phyloP scores from a whole-genome alignment of 2,329 filamentous ascomycete genomes.

The Corniculantispora saksenae region DNA sequence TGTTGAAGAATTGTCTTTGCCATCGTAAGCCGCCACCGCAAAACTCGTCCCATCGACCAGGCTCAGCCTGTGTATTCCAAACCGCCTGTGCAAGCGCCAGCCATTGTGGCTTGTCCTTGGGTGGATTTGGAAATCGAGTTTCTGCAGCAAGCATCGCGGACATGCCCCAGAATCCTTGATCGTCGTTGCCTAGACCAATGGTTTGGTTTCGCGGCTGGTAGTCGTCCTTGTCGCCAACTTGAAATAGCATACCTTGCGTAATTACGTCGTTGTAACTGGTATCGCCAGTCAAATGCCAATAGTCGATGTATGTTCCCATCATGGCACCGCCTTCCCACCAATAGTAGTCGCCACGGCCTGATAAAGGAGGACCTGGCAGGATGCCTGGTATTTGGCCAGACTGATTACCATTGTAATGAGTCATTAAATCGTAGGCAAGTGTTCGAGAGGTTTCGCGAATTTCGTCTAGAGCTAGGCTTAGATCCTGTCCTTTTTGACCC shows the following conservation, averaged over 20 bases:
- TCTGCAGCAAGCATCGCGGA: conserved; percentile 63
- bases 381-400: conserved; percentile 57
- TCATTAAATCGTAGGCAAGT: conserved; percentile 52
- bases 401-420: conserved; percentile 52
- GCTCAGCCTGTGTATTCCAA: conserved; percentile 55
- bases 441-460: conserved; percentile 48
- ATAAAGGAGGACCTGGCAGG: conserved; percentile 53
- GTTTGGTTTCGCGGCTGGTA: conserved; percentile 59
- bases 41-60: conserved; percentile 52
- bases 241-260: conserved; percentile 53
- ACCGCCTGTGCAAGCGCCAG: conserved; percentile 62
- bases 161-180: conserved; percentile 69
- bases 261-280: conserved; percentile 56
- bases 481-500: background rate
- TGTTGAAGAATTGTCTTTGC: conserved; percentile 66
- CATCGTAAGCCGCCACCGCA: conserved; percentile 65
- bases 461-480: conserved; percentile 36
- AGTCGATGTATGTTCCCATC: conserved; percentile 64
- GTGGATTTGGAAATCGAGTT: conserved; percentile 56
- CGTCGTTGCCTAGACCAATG: conserved; percentile 60
- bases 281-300: conserved; percentile 65
- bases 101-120: conserved; percentile 51
- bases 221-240: conserved; percentile 53
- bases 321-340: conserved; percentile 56
- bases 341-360: conserved; percentile 35